Evolutionary conservation across 129 eudicot species (phyloP), one percentile per base, ranked within the genome.

Genomic region (Flaveria trinervia): DNA sequence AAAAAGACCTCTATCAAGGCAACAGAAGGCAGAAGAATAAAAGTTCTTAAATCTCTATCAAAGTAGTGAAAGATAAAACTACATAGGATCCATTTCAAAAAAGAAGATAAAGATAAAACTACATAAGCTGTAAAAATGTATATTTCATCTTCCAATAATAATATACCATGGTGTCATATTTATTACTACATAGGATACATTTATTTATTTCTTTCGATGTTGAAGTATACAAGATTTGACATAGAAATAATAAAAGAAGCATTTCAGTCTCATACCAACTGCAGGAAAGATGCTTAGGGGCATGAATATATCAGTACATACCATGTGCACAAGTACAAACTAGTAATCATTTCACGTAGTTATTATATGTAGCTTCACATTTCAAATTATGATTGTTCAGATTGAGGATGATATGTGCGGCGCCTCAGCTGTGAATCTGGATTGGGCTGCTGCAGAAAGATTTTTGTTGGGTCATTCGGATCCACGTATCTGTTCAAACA

Each of bases 391-490:
- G 45, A 79, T 65, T 72, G 62, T 68, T 66, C 84, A 28, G 80
- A 36, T 15, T 82, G 94, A 10, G 95, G 81, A 12, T 93, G 95
- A 87, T 93, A 93, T 9, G 92, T 81, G 48, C 98, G 88, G 75
- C 98, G 92, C 84, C 98, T 88, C 70, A 93, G 65, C 75, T 89
- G 90, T 15, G 96, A 77, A 66, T 87, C 93, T 17, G 97, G 41
- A 73, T 81, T 93, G 8, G 98, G 98, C 86, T 93, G 98, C 86
- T 93, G 98, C 82, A 93, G 83, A 84, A 90, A 93, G 62, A 93
- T 90, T 73, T 79, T 91, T 52, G 98, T 90, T 3, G 98, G 98
- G 68, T 93, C 97, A 83, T 87, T 93, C 0, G 98, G 98, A 77
- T 93, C 98, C 30, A 93, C 98, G 69, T 93, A 93, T 60, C 98